Evolutionary conservation across 352 stramenopile genomes (phyloP).

Genomic region (Phytophthora litchii): DNA sequence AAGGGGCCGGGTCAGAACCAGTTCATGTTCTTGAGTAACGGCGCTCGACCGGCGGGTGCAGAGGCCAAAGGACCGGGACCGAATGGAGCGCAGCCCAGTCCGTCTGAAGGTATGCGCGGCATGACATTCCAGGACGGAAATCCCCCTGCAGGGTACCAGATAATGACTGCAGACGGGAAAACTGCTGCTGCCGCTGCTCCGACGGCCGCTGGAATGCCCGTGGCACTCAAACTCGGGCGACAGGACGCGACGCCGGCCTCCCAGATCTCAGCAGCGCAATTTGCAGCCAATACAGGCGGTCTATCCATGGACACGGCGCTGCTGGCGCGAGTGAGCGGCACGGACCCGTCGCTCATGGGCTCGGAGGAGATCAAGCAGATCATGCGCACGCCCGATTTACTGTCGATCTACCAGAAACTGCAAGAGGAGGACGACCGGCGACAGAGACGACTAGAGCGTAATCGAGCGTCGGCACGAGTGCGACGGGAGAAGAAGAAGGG

Average conservation of each 20-base stretch:
- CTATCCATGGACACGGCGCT: slow-evolving; percentile 82
- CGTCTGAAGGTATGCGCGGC: slow-evolving; percentile 60
- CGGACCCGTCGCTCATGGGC: slow-evolving; percentile 76
- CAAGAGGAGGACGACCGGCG: slow-evolving; percentile 86
- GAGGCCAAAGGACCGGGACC: slow-evolving; percentile 9
- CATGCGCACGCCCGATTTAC: slow-evolving; percentile 80
- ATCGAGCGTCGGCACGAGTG: slow-evolving; percentile 79
- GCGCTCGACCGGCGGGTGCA: neutral
- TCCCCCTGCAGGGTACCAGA: slow-evolving; percentile 19
- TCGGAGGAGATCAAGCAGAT: slow-evolving; percentile 90
- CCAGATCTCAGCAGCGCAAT: slow-evolving; percentile 79
- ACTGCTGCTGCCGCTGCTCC: neutral
- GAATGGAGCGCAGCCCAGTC: slow-evolving; percentile 35
- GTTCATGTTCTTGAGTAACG: slow-evolving; percentile 53
- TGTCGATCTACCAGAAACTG: slow-evolving; percentile 90
- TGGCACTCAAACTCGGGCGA: slow-evolving; percentile 39
- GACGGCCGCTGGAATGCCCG: slow-evolving; percentile 14
- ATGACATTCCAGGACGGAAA: slow-evolving; percentile 66
- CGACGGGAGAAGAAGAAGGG: slow-evolving; percentile 89
- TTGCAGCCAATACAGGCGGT: slow-evolving; percentile 79
- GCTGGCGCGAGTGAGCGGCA: slow-evolving; percentile 79
- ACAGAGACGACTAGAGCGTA: slow-evolving; percentile 77
- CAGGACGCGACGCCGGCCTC: slow-evolving; percentile 39
- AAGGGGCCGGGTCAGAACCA: slow-evolving; percentile 53
- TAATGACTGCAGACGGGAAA: slow-evolving; percentile 38